Percentiles rank a stretch among this genome's conserved stretches.
phyloP scores from a whole-genome alignment of 495 filamentous ascomycete genomes.

The Daldinia vernicosa region DNA sequence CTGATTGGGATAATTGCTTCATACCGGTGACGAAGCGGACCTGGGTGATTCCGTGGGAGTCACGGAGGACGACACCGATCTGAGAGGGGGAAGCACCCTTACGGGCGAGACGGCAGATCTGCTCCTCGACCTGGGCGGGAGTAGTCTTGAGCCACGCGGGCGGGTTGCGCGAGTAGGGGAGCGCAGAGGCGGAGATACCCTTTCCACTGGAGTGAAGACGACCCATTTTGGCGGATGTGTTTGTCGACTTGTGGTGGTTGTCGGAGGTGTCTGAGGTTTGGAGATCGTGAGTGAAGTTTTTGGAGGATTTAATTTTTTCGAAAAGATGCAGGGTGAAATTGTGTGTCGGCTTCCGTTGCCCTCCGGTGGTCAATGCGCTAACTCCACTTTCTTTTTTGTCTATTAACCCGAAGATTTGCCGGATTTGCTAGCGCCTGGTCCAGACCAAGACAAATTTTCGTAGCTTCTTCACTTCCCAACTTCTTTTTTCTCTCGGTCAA shows the following conservation, averaged over 20 bases:
- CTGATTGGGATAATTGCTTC: conserved; percentile 39
- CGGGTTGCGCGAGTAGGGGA: conserved; percentile 93
- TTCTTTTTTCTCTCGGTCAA: conserved; percentile 4
- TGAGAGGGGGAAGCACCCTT: conserved; percentile 97
- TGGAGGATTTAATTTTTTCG: conserved; percentile 22
- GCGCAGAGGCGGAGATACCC: conserved; percentile 92
- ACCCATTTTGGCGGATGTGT: conserved; percentile 77
- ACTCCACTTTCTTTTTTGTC: not conserved
- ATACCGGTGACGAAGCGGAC: conserved; percentile 96
- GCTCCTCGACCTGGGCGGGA: conserved; percentile 88
- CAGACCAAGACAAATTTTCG: not conserved
- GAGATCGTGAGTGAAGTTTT: conserved; percentile 31
- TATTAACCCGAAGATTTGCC: conserved; percentile 27
- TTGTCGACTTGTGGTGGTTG: conserved; percentile 46
- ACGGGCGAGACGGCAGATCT: conserved; percentile 98
- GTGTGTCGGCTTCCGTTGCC: conserved; percentile 31
- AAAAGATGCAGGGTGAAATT: conserved; percentile 37
- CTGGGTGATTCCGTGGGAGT: conserved; percentile 96
- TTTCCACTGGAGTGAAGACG: conserved; percentile 99
- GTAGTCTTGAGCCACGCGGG: conserved; percentile 95
- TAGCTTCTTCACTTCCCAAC: not conserved
- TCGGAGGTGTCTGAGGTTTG: conserved; percentile 38
- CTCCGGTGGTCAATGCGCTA: conserved; percentile 13
- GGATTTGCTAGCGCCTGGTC: not conserved
- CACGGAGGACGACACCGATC: conserved; percentile 97